phyloP scores from a whole-genome alignment of 2,329 filamentous ascomycete genomes.

The Pseudopyricularia cyperi region DNA sequence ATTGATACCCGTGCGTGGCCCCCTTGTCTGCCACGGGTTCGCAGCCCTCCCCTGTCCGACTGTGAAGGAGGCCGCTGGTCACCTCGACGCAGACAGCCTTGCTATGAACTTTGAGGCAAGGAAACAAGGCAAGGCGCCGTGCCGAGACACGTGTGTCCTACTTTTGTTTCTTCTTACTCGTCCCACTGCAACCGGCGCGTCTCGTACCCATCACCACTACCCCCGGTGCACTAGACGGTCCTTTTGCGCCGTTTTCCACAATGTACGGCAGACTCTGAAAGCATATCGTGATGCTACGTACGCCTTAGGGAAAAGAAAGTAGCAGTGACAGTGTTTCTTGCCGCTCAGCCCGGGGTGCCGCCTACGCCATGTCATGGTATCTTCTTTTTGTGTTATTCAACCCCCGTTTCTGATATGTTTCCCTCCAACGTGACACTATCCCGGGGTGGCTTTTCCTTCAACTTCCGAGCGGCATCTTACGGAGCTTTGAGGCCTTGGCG shows the following conservation, averaged over 20 bases:
- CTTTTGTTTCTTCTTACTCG: not conserved
- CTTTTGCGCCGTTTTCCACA: not conserved
- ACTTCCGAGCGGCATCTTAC: slow-evolving; percentile 22
- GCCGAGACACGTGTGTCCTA: not conserved
- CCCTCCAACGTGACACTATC: slow-evolving; percentile 18
- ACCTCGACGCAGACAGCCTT: no score
- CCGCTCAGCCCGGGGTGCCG: not conserved
- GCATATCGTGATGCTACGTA: not conserved
- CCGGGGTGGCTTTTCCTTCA: slow-evolving; percentile 22
- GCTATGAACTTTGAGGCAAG: no score
- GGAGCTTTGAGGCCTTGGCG: slow-evolving; percentile 6
- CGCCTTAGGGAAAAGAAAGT: no score
- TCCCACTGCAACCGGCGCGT: not conserved
- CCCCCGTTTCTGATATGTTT: slow-evolving; percentile 8
- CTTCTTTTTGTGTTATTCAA: slow-evolving; percentile 18
- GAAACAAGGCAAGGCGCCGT: no score
- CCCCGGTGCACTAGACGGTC: not conserved
- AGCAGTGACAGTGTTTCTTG: not conserved
- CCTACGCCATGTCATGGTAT: not conserved
- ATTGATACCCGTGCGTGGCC: slow-evolving; percentile 13
- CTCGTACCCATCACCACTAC: not conserved
- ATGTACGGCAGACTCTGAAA: not conserved
- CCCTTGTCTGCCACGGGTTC: not conserved
- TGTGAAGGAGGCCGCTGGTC: not conserved
- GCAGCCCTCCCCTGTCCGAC: not conserved